Evolutionary conservation across 176 grass and related monocot genomes (phyloP).

Genomic region (Carex kokanica): DNA sequence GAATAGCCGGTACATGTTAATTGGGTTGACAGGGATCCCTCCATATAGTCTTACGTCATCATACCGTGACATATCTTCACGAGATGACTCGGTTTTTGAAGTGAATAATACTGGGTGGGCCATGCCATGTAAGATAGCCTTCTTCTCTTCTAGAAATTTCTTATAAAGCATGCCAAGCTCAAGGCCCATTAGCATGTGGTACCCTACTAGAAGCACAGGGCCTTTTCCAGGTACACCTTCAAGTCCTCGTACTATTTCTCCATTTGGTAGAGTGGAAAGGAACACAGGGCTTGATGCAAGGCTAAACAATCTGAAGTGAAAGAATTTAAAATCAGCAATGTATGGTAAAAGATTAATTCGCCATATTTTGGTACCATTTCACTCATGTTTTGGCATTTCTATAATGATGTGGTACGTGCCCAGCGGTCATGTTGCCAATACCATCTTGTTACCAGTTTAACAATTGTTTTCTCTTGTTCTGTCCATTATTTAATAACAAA

Average conservation of each 20-base stretch:
- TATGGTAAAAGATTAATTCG: background rate
- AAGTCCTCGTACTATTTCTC: constrained; percentile 66
- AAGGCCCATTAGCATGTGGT: constrained; percentile 74
- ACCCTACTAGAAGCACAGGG: constrained; percentile 69
- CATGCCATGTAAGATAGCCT: constrained; percentile 51
- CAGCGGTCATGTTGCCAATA: background rate
- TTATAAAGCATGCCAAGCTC: constrained; percentile 67
- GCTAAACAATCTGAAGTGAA: constrained; percentile 50
- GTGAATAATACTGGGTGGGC: constrained; percentile 60
- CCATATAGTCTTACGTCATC: constrained; percentile 56
- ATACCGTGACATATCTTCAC: constrained; percentile 33
- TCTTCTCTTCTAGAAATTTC: constrained; percentile 70
- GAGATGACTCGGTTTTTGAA: constrained; percentile 40
- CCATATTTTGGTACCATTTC: background rate
- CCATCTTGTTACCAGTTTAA: background rate
- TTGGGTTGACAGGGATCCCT: constrained; percentile 53
- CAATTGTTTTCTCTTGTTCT: background rate
- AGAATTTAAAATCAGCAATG: background rate
- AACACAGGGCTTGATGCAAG: constrained; percentile 66
- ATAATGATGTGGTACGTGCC: background rate
- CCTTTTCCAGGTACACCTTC: constrained; percentile 69
- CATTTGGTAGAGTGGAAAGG: constrained; percentile 66
- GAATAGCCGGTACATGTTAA: constrained; percentile 75
- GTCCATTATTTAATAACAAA: background rate
- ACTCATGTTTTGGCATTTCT: background rate